Evolutionary conservation across 2,329 filamentous ascomycete genomes (phyloP).

Genomic region (Microsporum canis): DNA sequence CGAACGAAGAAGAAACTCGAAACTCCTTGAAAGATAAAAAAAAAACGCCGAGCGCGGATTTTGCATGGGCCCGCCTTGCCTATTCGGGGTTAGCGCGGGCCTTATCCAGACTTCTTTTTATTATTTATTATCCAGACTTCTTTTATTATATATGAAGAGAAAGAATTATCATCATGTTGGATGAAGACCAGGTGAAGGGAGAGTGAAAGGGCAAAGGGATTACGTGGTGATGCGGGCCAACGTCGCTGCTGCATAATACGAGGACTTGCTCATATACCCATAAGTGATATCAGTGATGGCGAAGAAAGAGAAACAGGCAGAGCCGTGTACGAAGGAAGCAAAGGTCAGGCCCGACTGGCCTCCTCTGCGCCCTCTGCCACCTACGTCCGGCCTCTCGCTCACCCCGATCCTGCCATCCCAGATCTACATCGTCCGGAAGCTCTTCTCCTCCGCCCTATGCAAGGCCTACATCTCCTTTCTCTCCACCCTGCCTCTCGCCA

Average conservation of each 20-base stretch:
- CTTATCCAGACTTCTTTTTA: neutral
- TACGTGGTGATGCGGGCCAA: no score
- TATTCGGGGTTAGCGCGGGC: neutral
- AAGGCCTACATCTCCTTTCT: constrained; percentile 66
- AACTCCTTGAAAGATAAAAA: neutral
- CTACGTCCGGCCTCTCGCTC: constrained; percentile 52
- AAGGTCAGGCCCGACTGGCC: neutral
- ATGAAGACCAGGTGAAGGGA: neutral
- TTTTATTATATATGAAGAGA: neutral
- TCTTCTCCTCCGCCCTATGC: constrained; percentile 66
- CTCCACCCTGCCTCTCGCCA: constrained; percentile 56
- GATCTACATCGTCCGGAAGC: constrained; percentile 60
- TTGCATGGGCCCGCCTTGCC: neutral
- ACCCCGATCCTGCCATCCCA: constrained; percentile 50
- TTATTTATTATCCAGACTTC: neutral
- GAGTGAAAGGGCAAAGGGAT: neutral
- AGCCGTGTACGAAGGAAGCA: neutral
- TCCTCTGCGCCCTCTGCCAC: constrained; percentile 54
- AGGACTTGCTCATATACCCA: no score
- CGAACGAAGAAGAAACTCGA: neutral
- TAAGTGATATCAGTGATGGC: neutral
- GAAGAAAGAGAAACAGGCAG: neutral
- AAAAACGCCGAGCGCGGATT: neutral
- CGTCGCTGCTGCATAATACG: no score
- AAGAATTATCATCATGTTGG: neutral